Evolutionary conservation across 2,329 filamentous ascomycete genomes (phyloP).

Genomic region (Diplodia intermedia): DNA sequence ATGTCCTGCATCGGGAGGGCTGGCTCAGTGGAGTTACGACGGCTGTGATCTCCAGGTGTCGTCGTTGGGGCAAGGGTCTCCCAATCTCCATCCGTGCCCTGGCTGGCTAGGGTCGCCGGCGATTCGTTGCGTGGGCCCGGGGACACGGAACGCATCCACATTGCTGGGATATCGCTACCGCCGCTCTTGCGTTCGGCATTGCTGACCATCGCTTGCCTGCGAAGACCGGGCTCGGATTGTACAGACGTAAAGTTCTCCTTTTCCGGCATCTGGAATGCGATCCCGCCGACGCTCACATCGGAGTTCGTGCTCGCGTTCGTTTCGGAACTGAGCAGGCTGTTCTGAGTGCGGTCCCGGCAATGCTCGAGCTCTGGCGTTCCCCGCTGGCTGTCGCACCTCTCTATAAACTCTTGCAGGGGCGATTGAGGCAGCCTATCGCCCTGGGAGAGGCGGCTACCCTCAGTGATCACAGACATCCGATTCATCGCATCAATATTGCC

Average conservation of each 20-base stretch:
- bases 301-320: background rate
- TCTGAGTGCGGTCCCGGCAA: background rate
- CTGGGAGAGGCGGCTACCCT: background rate
- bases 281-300: background rate
- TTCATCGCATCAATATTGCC: background rate
- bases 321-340: background rate
- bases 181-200: background rate
- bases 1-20: background rate
- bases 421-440: slow-evolving; percentile 9
- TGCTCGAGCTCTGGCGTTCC: slow-evolving; percentile 5
- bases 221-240: background rate
- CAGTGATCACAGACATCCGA: slow-evolving; percentile 7
- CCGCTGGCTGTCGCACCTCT: slow-evolving; percentile 4
- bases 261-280: background rate
- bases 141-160: slow-evolving; percentile 22
- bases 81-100: slow-evolving; percentile 44
- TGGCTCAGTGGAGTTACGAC: background rate
- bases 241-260: background rate
- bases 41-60: background rate
- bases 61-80: slow-evolving; percentile 43
- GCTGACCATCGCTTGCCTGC: slow-evolving; percentile 4
- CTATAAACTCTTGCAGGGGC: slow-evolving; percentile 14
- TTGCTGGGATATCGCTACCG: slow-evolving; percentile 8
- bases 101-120: background rate
- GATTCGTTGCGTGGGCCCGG: slow-evolving; percentile 31